These are phyloP conservation scores for Neonectria sp. DNA, from an alignment of 2,329 filamentous ascomycete genomes.

Conservation along the genomic window DNA sequence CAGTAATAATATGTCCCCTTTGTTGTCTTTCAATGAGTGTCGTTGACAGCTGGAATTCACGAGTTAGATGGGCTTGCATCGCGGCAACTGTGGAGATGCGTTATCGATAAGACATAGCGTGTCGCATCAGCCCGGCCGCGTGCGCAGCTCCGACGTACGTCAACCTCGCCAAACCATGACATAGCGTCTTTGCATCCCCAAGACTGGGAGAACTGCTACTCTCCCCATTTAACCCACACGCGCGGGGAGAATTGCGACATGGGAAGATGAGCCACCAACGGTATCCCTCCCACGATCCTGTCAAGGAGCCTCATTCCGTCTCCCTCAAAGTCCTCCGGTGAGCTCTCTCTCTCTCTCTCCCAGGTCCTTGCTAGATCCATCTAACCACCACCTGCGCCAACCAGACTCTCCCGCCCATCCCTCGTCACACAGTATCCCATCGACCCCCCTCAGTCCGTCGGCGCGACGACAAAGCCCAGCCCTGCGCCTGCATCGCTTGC, in stretches of 20 bases:
- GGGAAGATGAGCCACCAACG: constrained; percentile 70
- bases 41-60: background rate
- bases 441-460: constrained; percentile 60
- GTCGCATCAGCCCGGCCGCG: constrained; percentile 8
- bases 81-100: background rate
- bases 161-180: constrained; percentile 17
- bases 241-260: constrained; percentile 15
- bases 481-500: constrained; percentile 79
- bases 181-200: constrained; percentile 10
- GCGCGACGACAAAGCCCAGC: constrained; percentile 57
- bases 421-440: constrained; percentile 80
- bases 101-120: constrained; percentile 33
- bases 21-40: background rate
- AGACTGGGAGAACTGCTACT: background rate
- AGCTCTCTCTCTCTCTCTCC: constrained; percentile 31
- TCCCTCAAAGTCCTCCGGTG: constrained; percentile 84
- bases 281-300: constrained; percentile 69
- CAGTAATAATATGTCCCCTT: background rate
- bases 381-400: constrained; percentile 20
- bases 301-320: constrained; percentile 84
- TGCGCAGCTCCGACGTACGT: constrained; percentile 22
- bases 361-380: constrained; percentile 8
- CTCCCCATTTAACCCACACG: background rate
- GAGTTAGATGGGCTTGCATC: background rate
- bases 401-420: constrained; percentile 85